phyloP scores from a whole-genome alignment of 257 asterid genomes.

The Cynanchum wilfordii region DNA sequence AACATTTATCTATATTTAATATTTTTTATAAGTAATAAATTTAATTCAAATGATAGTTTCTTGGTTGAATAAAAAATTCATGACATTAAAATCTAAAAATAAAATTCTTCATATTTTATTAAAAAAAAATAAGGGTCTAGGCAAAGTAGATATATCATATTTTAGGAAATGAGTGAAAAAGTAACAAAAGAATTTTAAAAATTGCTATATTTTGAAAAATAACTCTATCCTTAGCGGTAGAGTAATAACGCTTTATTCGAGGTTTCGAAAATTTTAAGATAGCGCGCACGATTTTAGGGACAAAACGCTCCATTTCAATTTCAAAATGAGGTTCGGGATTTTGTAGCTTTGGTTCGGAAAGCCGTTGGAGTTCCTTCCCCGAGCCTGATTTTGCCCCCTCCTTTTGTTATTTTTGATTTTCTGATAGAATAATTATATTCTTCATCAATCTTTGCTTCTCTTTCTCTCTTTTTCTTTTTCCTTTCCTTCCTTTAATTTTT shows the following conservation, averaged over 20 bases:
- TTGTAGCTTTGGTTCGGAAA: slow-evolving; percentile 26
- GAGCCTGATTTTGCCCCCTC: slow-evolving; percentile 9
- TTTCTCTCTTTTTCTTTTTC: slow-evolving; percentile 10
- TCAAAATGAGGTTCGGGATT: slow-evolving; percentile 18
- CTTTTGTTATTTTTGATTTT: neutral
- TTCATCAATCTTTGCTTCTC: neutral
- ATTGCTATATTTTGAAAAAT: too few species aligned
- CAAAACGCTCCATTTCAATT: neutral
- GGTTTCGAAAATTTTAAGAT: neutral
- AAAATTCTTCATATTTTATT: too few species aligned
- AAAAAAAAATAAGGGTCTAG: too few species aligned
- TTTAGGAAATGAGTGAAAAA: too few species aligned
- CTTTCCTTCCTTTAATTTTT: slow-evolving; percentile 9
- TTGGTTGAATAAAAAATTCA: too few species aligned
- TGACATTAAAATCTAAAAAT: too few species aligned
- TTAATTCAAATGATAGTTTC: too few species aligned
- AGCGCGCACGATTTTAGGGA: neutral
- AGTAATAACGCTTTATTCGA: neutral
- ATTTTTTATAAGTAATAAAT: too few species aligned
- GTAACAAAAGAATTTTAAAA: too few species aligned
- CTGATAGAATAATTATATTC: neutral
- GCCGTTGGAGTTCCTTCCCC: slow-evolving; percentile 32
- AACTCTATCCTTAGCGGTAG: too few species aligned
- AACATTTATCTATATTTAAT: too few species aligned
- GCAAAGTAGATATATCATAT: too few species aligned